Evolutionary conservation across 345 rosid species (phyloP).

Genomic region (Eucalyptus camaldulensis): DNA sequence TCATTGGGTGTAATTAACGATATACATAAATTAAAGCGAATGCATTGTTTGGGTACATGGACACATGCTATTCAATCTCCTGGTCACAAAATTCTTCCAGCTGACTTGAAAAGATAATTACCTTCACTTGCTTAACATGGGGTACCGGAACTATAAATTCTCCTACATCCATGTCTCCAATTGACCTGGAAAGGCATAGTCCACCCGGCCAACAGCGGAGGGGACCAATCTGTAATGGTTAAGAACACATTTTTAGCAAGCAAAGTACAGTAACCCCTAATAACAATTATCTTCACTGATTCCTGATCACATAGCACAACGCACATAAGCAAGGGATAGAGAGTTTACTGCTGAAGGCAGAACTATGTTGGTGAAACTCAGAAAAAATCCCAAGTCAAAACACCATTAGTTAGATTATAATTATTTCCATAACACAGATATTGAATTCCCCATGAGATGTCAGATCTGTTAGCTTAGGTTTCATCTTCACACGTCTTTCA

Average conservation of each 20-base stretch:
- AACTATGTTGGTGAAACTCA: background rate
- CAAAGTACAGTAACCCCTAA: background rate
- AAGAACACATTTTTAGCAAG: background rate
- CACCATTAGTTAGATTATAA: background rate
- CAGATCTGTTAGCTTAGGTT: background rate
- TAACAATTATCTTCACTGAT: background rate
- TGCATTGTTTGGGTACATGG: background rate
- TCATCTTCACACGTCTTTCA: background rate
- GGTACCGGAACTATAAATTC: slow-evolving; percentile 91
- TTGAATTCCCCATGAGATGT: background rate
- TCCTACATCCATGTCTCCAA: slow-evolving; percentile 92
- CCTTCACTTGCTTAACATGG: slow-evolving; percentile 91
- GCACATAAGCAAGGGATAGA: background rate
- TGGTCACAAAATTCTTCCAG: background rate
- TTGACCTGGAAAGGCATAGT: slow-evolving; percentile 87
- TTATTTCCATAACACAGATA: background rate
- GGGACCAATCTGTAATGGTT: slow-evolving; percentile 53
- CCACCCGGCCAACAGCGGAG: slow-evolving; percentile 96
- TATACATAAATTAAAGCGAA: background rate
- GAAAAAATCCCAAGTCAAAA: background rate
- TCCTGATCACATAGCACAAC: background rate
- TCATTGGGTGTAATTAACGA: background rate
- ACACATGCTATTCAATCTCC: background rate
- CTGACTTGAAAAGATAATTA: background rate
- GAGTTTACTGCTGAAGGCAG: background rate